Evolutionary conservation across 352 stramenopile genomes (phyloP).

Genomic region (Phytophthora pisi): DNA sequence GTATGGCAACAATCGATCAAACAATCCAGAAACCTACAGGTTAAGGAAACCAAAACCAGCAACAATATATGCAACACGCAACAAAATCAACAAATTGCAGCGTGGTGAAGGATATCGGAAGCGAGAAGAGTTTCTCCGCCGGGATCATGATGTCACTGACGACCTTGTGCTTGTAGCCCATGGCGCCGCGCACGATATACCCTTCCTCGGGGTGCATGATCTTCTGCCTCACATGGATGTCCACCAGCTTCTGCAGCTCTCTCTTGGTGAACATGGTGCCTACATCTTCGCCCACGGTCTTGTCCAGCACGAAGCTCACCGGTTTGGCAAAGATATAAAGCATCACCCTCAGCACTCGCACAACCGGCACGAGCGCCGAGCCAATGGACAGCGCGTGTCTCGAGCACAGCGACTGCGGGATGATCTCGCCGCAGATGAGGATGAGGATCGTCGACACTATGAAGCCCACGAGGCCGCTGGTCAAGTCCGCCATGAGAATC

Average conservation of each 20-base stretch:
- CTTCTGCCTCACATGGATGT: constrained; percentile 95
- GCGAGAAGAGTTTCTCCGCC: constrained; percentile 75
- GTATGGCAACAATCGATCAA: constrained; percentile 29
- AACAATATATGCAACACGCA: not conserved
- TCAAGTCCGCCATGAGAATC: constrained; percentile 96
- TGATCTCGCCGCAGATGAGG: constrained; percentile 95
- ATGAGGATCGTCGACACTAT: constrained; percentile 95
- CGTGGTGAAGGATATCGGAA: constrained; percentile 64
- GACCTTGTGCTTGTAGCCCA: constrained; percentile 77
- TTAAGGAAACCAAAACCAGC: constrained; percentile 19
- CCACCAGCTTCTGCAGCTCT: constrained; percentile 95
- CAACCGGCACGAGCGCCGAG: constrained; percentile 83
- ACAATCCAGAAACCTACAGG: constrained; percentile 41
- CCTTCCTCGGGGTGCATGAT: constrained; percentile 93
- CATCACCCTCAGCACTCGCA: constrained; percentile 93
- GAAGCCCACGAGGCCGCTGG: constrained; percentile 90
- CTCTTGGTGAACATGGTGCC: constrained; percentile 94
- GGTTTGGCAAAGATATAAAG: constrained; percentile 93
- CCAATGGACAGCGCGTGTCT: constrained; percentile 89
- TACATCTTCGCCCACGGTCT: constrained; percentile 92
- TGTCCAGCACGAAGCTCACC: constrained; percentile 92
- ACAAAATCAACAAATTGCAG: not conserved
- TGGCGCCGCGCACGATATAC: constrained; percentile 94
- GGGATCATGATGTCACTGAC: constrained; percentile 94
- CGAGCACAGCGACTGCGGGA: constrained; percentile 93